A percentile compares a stretch with the other conserved stretches of the same genome.
Evolutionary conservation across 78 protist genomes (phyloP).

Genomic region (Planoprotostelium fungivorum): DNA sequence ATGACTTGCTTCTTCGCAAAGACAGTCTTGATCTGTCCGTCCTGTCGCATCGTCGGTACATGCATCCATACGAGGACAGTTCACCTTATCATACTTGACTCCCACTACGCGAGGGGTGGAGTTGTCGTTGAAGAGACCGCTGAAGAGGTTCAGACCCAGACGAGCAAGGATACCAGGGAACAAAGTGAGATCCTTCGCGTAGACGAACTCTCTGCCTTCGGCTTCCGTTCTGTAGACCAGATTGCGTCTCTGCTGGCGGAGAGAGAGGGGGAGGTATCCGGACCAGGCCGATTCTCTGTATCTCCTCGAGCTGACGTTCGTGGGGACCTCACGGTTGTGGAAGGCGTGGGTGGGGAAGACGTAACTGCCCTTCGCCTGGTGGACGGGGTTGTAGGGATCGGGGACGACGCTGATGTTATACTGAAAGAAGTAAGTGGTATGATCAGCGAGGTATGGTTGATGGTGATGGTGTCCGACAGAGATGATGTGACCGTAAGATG

Average conservation of each 20-base stretch:
- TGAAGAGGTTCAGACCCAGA: neutral
- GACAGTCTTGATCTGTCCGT: neutral
- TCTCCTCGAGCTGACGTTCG: neutral
- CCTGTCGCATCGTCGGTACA: neutral
- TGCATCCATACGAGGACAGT: too few species aligned
- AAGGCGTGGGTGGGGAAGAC: neutral
- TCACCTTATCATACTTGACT: neutral
- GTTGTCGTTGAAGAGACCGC: too few species aligned
- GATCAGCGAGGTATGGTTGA: neutral
- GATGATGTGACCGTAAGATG: too few species aligned
- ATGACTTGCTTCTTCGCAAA: neutral
- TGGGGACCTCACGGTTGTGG: neutral
- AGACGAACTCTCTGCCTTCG: neutral
- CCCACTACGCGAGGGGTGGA: neutral
- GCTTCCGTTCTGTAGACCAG: neutral
- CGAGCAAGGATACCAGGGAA: neutral
- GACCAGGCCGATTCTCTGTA: neutral
- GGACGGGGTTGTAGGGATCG: neutral
- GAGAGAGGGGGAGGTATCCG: neutral
- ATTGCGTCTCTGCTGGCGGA: neutral
- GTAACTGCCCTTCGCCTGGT: neutral
- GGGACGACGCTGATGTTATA: neutral
- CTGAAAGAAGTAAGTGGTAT: neutral
- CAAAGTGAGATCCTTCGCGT: neutral
- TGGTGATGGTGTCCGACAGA: too few species aligned